Base-by-base conservation (phyloP, 2,329 filamentous ascomycete species). In the Whalleya microplaca region DNA sequence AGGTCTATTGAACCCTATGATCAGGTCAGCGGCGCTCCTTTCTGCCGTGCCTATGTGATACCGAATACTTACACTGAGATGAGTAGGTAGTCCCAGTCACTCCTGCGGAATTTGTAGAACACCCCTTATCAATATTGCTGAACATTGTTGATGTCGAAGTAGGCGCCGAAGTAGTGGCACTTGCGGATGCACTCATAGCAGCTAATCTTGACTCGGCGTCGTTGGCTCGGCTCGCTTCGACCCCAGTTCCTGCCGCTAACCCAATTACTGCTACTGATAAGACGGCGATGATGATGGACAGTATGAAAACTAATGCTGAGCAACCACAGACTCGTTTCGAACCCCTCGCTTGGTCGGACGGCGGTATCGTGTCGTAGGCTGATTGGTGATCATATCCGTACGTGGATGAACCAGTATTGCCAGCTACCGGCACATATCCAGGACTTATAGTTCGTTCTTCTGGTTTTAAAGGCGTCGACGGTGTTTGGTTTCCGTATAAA, bases 181-280 rank as follows among this genome's bases (percentile, higher is more conserved):
- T 55, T 3, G 64, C 43, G 6, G 64, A 65, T 1, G 71, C 64
- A 43, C 56, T 69, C 41, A 74, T 49, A 3, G 59, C 48, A 2
- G 71, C 68, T 16, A 78, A 58, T 50, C 71, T 70, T 21, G 65
- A 53, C 21, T 72, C 67, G 0, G 75, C 76, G 12, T 72, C 59
- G 49, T 69, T 76, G 5, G 76, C 75, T 45, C 75, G 71, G 56
- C 65, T 73, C 6, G 74, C 63, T 51, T 77, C 72, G 5, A 80
- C 66, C 5, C 77, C 78, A 1, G 76, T 78, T 2, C 76, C 76
- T 0, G 75, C 77, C 1, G 77, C 78, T 21, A 80, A 66, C 1
- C 76, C 78, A 50, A 80, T 73, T 12, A 79, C 76, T 1, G 75
- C 73, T 0, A 68, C 72, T 0, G 71, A 71, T 42, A 80, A 59